These are phyloP conservation scores for Sporothrix inflata DNA, from an alignment of 2,329 filamentous ascomycete genomes.

Conservation along the genomic window DNA sequence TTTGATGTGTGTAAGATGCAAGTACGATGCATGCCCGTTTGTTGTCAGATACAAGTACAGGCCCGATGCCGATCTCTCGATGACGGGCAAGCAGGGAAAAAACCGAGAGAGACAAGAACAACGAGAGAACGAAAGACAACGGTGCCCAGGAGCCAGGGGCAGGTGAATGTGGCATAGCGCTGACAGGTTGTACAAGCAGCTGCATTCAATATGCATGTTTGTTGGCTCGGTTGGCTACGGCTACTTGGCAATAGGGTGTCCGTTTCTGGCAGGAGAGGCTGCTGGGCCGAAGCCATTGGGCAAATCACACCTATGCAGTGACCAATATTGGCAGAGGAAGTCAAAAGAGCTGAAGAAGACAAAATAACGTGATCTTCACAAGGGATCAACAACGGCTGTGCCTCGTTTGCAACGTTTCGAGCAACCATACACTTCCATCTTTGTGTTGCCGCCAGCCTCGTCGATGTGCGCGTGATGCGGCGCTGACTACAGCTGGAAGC, in stretches of 20 bases:
- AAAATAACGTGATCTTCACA: background rate
- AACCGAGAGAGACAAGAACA: background rate
- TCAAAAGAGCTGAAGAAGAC: background rate
- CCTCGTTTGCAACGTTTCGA: slow-evolving; percentile 11
- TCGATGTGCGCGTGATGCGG: background rate
- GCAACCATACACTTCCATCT: background rate
- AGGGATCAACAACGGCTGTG: background rate
- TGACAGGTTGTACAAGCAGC: slow-evolving; percentile 3
- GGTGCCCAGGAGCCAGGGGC: background rate
- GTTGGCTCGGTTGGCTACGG: no score
- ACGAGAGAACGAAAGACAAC: background rate
- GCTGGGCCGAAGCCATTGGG: background rate
- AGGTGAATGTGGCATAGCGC: background rate
- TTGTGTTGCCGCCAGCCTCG: background rate
- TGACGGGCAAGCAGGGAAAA: background rate
- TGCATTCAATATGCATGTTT: background rate
- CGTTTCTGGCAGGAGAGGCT: background rate
- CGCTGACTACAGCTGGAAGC: background rate
- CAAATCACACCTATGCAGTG: background rate
- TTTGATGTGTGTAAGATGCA: background rate
- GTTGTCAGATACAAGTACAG: background rate
- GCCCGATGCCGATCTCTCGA: slow-evolving; percentile 4
- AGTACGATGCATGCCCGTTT: background rate
- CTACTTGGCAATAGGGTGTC: background rate
- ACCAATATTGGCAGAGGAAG: background rate